Percentiles rank a stretch among this genome's conserved stretches.
phyloP scores from a whole-genome alignment of 768 basidiomycete species.

The Serendipita sp. region DNA sequence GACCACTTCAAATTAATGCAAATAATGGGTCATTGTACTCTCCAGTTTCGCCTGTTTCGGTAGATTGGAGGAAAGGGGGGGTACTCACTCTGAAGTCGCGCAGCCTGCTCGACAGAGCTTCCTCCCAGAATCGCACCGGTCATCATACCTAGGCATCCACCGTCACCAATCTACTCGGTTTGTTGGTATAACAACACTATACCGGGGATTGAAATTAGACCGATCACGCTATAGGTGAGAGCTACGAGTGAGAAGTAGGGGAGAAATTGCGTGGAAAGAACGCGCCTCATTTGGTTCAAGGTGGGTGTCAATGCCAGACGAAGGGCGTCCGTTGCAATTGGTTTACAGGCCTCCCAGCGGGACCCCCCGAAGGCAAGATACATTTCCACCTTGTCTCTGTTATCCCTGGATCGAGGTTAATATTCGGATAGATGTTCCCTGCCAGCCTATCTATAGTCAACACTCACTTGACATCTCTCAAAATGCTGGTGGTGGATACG shows the following conservation, averaged over 20 bases:
- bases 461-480: constrained; percentile 58
- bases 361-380: constrained; percentile 74
- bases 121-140: constrained; percentile 82
- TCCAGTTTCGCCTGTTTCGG: neutral
- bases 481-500: constrained; percentile 48
- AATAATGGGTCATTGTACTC: neutral
- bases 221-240: constrained; percentile 17
- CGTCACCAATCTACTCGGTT: neutral
- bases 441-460: no score
- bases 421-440: neutral
- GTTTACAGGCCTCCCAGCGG: constrained; percentile 65
- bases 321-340: constrained; percentile 64
- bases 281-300: constrained; percentile 72
- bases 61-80: neutral
- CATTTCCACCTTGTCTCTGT: constrained; percentile 69
- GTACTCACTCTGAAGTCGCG: constrained; percentile 48
- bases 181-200: neutral
- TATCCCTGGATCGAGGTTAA: constrained; percentile 35
- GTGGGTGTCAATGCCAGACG: constrained; percentile 62
- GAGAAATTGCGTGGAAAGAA: neutral
- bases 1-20: constrained; percentile 32
- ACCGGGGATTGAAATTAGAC: constrained; percentile 23
- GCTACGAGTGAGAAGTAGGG: neutral
- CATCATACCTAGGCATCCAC: constrained; percentile 50
- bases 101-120: constrained; percentile 68